A percentile compares a stretch with the other conserved stretches of the same genome.
Evolutionary conservation across 352 stramenopile genomes (phyloP).

Genomic region (Phytophthora tubulina): DNA sequence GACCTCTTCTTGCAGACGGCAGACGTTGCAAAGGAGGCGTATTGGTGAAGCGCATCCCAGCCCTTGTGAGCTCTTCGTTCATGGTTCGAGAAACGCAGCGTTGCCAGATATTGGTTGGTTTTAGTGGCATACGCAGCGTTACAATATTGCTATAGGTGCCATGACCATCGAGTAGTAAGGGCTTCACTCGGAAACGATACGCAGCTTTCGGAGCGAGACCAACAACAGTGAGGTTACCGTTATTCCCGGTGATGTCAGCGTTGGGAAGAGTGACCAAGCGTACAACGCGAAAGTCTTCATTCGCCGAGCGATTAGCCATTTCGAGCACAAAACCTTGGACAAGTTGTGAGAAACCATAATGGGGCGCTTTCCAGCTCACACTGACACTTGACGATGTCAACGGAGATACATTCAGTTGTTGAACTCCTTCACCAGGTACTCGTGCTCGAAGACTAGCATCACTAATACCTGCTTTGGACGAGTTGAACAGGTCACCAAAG

Average conservation of each 20-base stretch:
- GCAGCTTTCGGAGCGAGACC: constrained; percentile 38
- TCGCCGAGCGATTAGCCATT: constrained; percentile 65
- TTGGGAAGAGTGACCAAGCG: constrained; percentile 37
- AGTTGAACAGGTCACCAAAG: constrained; percentile 29
- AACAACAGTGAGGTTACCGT: constrained; percentile 35
- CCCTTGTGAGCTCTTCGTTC: constrained; percentile 43
- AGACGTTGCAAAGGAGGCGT: constrained; percentile 40
- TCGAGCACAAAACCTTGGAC: constrained; percentile 65
- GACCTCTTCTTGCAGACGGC: constrained; percentile 68
- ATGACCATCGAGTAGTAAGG: constrained; percentile 50
- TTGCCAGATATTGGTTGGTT: constrained; percentile 59
- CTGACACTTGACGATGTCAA: constrained; percentile 51
- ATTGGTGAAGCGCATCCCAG: constrained; percentile 46
- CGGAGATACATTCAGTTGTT: constrained; percentile 26
- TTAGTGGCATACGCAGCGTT: constrained; percentile 43
- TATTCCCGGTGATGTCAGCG: constrained; percentile 11
- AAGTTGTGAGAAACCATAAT: constrained; percentile 50
- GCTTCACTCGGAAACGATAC: constrained; percentile 70
- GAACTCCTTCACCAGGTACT: constrained; percentile 37
- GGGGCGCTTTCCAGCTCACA: constrained; percentile 53
- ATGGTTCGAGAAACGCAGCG: constrained; percentile 44
- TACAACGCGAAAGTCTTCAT: constrained; percentile 65
- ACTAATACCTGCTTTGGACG: constrained; percentile 12
- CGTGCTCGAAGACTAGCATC: constrained; percentile 29
- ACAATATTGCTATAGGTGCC: constrained; percentile 50